phyloP scores from a whole-genome alignment of 1,284 basidiomycete species.

The Mrakiaceae sp. region DNA sequence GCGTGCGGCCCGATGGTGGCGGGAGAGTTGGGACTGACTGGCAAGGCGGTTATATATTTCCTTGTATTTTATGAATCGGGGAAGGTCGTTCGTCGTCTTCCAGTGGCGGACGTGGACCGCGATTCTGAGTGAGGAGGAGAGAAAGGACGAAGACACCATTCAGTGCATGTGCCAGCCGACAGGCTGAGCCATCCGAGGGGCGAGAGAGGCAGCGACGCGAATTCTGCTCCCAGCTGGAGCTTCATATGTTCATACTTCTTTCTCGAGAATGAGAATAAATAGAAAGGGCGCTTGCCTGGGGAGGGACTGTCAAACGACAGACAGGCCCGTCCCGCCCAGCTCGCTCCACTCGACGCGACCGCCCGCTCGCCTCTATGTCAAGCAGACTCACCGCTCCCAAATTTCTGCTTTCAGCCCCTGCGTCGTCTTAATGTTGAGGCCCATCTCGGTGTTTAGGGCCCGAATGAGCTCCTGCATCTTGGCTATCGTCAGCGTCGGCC shows the following conservation, averaged over 20 bases:
- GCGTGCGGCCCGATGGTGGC: no score
- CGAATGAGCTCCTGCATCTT: conserved; percentile 1
- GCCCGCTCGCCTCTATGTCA: no score
- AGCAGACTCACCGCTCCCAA: conserved; percentile 1
- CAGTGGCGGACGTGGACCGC: not conserved
- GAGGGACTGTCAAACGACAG: no score
- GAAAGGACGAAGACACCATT: not conserved
- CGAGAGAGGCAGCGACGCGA: not conserved
- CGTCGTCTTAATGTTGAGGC: conserved; percentile 3
- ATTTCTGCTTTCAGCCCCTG: conserved; percentile 13
- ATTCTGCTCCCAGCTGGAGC: not conserved
- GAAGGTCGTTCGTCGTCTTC: not conserved
- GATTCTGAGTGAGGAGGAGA: not conserved
- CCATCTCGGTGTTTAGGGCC: conserved; percentile 3
- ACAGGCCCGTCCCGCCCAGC: no score
- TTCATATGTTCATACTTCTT: not conserved
- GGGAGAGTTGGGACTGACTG: not conserved
- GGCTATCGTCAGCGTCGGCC: not conserved
- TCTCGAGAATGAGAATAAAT: no score
- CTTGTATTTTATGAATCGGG: not conserved
- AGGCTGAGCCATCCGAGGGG: no score
- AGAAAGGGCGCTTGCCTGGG: no score
- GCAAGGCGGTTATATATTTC: not conserved
- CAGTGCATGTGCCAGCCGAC: no score
- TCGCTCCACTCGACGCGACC: no score